Evolutionary conservation across 345 rosid genomes (phyloP), one percentile per base, ranked within the genome.

Genomic region (Eucalyptus camaldulensis): DNA sequence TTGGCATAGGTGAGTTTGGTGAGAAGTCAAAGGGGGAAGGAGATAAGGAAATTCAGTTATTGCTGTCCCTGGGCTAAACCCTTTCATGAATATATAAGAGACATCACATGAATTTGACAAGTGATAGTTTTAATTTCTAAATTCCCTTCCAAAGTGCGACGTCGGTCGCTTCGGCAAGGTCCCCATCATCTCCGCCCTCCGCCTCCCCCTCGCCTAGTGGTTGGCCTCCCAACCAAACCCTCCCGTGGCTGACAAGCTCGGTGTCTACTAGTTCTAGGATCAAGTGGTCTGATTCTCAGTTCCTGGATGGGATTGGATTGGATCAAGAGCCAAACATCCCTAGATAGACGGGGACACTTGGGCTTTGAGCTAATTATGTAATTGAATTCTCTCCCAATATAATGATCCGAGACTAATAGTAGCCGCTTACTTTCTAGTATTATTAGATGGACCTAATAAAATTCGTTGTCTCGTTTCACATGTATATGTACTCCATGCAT

Each of bases 251-350:
- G 62, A 24, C 27, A 9, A 56, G 62, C 62, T 56, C 27, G 12
- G 13, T 4, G 27, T 56, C 62, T 2, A 56, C 62, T 4, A 24
- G 29, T 56, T 24, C 29, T 9, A 56, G 10, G 56, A 53, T 53
- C 56, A 53, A 8, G 56, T 19, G 24, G 2, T 53, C 10, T 7
- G 0, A 53, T 53, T n/a, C n/a, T n/a, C n/a, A n/a, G n/a, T n/a
- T 53, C 0, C 1, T 8, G 0, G 9, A 53, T 53, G 62, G 62
- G 27, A 24, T 56, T 1, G 0, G 3, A 56, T 4, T 4, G 12
- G 62, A 56, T 24, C 3, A 12, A 24, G 0, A 56, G 6, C 62
- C 29, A 21, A 56, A 8, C 62, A 22, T 5, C 12, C 29, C 0
- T 56, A 4, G 0, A 56, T 12, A 60, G 4, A 60, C 0, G 1